Base-by-base conservation (phyloP, 306 rosid genomes). In the Fagus sylvatica region DNA sequence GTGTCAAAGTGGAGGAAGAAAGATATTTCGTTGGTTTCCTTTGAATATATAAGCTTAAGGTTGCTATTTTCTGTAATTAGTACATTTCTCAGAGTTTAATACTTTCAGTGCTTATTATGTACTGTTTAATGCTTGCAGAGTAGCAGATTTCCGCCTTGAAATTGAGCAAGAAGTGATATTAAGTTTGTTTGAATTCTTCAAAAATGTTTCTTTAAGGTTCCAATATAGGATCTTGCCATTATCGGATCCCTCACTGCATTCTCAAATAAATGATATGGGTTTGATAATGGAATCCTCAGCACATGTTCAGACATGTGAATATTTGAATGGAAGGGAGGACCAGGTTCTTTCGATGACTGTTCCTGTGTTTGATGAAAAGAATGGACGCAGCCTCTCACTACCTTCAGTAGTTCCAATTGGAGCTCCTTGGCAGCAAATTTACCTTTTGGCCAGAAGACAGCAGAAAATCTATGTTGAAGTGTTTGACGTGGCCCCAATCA, bases 401-500 rank as follows among this genome's bases (percentile, higher is more conserved):
- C 97, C 96, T 87, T 82, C 88, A 28, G 74, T 92, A 36, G 85
- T 91, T 87, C 97, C 98, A 49, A 92, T 95, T 78, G 98, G 98
- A 76, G 93, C 98, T 79, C 98, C 98, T 30, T 95, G 98, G 98
- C 98, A 95, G 86, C 87, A 92, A 80, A 93, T 95, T 72, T 87
- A 88, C 83, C 91, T 91, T 79, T 76, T 91, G 81, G 97, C 98
- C 39, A 88, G 97, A 91, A 90, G 89, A 72, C 97, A 92, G 82
- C 91, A 85, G 86, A 95, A 95, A 87, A 86, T 95, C 60, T 95
- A 91, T 78, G 83, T 95, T 34, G 97, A 95, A 86, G 68, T 88
- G 81, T 88, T 95, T 83, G 97, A 95, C 65, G n/a, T 95, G 81
- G 88, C 90, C 43, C 97, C 98, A 60, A 86, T 95, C 85, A 91